Percentiles rank a stretch among this genome's conserved stretches.
Evolutionary conservation across 495 filamentous ascomycete species (phyloP).

Genomic region (Penicillium waksmanii): DNA sequence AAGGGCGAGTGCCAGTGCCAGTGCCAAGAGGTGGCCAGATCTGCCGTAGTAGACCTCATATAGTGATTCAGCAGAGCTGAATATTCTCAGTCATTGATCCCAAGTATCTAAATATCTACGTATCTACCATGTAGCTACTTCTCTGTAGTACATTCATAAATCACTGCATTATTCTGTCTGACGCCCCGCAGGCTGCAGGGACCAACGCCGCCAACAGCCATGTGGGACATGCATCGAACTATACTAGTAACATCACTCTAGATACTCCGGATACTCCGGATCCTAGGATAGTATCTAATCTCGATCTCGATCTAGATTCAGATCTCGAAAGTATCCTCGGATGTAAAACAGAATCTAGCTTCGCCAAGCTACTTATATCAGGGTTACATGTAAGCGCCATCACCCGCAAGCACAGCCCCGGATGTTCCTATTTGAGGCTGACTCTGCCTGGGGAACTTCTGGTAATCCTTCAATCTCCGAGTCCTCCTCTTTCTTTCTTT

Average conservation of each 20-base stretch:
- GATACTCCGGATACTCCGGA: no score
- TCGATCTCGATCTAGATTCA: not conserved
- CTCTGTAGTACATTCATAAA: no score
- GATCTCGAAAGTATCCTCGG: not conserved
- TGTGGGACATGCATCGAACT: not conserved
- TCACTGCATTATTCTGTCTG: no score
- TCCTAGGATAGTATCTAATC: no score
- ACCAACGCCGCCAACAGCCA: not conserved
- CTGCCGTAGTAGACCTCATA: no score
- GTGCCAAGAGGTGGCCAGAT: no score
- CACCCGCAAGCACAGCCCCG: slow-evolving; percentile 15
- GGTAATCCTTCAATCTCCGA: not conserved
- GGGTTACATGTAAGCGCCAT: not conserved
- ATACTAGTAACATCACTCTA: no score
- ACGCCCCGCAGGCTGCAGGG: slow-evolving; percentile 9
- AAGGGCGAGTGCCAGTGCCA: no score
- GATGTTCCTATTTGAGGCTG: slow-evolving; percentile 22
- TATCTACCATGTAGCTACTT: no score
- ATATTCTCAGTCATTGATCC: no score
- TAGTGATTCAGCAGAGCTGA: no score
- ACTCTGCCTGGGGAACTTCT: not conserved
- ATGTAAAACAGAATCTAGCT: not conserved
- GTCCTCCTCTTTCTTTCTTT: not conserved
- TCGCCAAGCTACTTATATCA: not conserved
- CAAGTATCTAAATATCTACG: no score